Evolutionary conservation across 1,284 basidiomycete species (phyloP).

Genomic region (Kalmanozyma brasiliensis): DNA sequence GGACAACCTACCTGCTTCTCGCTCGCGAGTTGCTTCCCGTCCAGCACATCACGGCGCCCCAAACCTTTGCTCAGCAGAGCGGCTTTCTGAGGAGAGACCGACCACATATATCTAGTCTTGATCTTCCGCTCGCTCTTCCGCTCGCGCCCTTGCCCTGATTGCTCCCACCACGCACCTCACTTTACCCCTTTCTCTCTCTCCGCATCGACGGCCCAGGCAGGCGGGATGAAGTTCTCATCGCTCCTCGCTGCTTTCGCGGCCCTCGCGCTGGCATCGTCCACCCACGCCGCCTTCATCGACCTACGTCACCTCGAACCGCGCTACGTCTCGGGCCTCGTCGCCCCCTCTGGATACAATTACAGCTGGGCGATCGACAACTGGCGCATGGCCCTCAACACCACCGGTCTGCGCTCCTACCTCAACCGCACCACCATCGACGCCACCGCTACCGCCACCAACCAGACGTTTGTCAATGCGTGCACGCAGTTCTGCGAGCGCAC

Average conservation of each 20-base stretch:
- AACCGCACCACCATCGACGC: conserved; percentile 14
- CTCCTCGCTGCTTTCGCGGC: not conserved
- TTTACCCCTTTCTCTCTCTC: no score
- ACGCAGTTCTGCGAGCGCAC: conserved; percentile 14
- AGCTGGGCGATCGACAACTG: conserved; percentile 26
- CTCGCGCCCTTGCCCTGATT: no score
- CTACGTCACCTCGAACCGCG: conserved; percentile 3
- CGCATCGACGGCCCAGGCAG: no score
- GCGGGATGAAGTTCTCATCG: not conserved
- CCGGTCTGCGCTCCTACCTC: conserved; percentile 14
- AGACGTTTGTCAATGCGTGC: conserved; percentile 21
- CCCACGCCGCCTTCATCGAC: not conserved
- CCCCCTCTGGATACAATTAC: conserved; percentile 29
- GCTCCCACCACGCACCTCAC: no score
- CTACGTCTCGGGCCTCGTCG: conserved; percentile 18
- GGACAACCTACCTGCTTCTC: no score
- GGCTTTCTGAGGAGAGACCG: no score
- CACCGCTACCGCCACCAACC: conserved; percentile 11
- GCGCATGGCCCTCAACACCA: conserved; percentile 15
- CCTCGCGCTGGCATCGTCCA: not conserved
- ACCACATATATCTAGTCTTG: no score
- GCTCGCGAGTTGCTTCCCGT: no score
- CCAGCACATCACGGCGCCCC: no score
- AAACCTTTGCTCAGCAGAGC: no score
- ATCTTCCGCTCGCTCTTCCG: no score